Evolutionary conservation across 495 filamentous ascomycete genomes (phyloP), one percentile per base, ranked within the genome.

Genomic region (Tuber aestivum): DNA sequence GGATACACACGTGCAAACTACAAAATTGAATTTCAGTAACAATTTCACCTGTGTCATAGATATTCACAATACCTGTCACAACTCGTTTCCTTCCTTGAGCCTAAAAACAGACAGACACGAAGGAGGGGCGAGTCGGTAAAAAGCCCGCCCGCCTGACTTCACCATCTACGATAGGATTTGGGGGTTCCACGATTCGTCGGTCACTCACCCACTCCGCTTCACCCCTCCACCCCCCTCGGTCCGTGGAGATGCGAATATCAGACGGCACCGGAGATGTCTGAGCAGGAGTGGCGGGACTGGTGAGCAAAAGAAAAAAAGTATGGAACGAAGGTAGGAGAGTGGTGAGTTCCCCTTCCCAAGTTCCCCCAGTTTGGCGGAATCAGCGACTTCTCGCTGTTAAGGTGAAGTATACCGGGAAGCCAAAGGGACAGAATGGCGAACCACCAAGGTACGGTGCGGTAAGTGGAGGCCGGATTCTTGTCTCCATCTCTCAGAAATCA

Each of bases 31-130:
- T 65, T 35, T 35, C 27, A 65, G 35, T 65, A 65, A 65, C 56
- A 65, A 65, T 65, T 65, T 65, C 56, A 20, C 56, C 14, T 65
- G 56, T 65, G 56, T 65, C 56, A 65, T 65, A 65, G 56, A 65
- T 65, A 65, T 65, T 65, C 56, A 65, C 56, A 65, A 65, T 65
- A 35, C 56, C 56, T 65, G 35, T 65, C 35, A 65, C 56, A 35
- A 32, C 56, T 65, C 12, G 27, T 65, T 65, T 65, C 27, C 7
- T 14, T 18, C 56, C 35, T 35, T 65, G 56, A 65, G 56, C 56
- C 56, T 65, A 65, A 65, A 65, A n/a, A 65, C n/a, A 1, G n/a
- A 65, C 27, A 18, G 12, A 35, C 56, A 65, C 27, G 32, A 65
- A 65, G 56, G 56, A 65, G 56, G 56, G 56, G 56, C n/a, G 35